Evolutionary conservation across 192 early-diverging fungal species (phyloP).

Genomic region (Dimargaris xerosporica): DNA sequence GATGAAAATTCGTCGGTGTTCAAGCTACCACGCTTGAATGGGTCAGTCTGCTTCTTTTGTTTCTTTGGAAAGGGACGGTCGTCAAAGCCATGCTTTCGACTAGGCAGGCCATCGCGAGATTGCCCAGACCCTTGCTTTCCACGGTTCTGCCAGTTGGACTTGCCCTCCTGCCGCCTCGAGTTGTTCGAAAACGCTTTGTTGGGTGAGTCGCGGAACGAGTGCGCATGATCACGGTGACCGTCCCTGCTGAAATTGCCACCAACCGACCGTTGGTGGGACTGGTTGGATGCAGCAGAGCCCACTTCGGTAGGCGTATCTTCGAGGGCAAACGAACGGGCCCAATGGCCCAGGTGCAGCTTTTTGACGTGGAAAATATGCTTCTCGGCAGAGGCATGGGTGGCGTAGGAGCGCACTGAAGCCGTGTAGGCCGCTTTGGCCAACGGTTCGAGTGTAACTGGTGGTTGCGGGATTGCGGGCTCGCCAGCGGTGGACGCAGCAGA

Average conservation of each 20-base stretch:
- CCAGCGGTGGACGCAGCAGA: not conserved
- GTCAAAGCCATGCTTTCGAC: not conserved
- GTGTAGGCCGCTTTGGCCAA: constrained; percentile 70
- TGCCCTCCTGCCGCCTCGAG: not conserved
- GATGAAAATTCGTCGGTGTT: constrained; percentile 11
- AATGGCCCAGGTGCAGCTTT: constrained; percentile 89
- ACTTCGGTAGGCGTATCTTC: constrained; percentile 75
- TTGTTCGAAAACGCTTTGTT: not conserved
- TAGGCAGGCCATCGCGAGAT: not conserved
- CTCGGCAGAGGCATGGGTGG: constrained; percentile 73
- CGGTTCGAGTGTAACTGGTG: constrained; percentile 11
- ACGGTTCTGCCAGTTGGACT: not conserved
- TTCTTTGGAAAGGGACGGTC: not conserved
- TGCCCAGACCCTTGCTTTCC: not conserved
- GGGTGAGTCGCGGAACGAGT: not conserved
- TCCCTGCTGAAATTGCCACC: not conserved
- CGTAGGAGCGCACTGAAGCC: constrained; percentile 85
- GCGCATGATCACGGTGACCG: not conserved
- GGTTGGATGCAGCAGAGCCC: constrained; percentile 3
- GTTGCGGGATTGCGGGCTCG: constrained; percentile 19
- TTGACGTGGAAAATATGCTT: constrained; percentile 89
- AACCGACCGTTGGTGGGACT: not conserved
- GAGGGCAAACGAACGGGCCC: constrained; percentile 93
- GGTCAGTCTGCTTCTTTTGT: not conserved
- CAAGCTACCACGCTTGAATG: not conserved